Evolutionary conservation across 2,329 filamentous ascomycete species (phyloP).

Genomic region (Orbilia javanica): DNA sequence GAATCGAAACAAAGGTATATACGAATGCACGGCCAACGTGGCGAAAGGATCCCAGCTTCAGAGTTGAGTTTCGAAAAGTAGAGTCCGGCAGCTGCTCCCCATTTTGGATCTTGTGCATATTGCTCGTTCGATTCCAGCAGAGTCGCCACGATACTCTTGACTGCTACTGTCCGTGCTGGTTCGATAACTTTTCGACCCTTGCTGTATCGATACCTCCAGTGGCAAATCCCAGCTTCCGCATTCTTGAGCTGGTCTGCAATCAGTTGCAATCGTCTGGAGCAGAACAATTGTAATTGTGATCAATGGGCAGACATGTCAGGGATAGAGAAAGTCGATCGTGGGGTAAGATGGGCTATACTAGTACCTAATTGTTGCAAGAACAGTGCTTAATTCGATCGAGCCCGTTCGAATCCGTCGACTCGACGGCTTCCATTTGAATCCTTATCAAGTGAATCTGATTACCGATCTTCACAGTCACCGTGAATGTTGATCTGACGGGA

Average conservation of each 20-base stretch:
- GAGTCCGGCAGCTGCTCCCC: background rate
- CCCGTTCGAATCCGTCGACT: background rate
- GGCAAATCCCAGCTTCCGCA: background rate
- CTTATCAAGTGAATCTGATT: background rate
- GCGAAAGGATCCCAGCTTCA: background rate
- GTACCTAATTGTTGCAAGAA: background rate
- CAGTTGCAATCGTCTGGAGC: background rate
- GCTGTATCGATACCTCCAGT: background rate
- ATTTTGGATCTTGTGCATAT: too few species aligned
- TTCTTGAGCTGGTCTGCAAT: background rate
- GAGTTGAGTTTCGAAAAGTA: background rate
- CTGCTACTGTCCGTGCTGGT: background rate
- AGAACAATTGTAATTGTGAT: too few species aligned
- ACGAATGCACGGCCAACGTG: background rate
- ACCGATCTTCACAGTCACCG: too few species aligned
- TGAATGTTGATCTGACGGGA: background rate
- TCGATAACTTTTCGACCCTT: background rate
- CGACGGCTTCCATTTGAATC: conserved; percentile 24
- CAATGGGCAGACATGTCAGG: background rate
- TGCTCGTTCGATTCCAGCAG: too few species aligned
- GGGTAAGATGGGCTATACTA: background rate
- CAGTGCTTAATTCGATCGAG: background rate
- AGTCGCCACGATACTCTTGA: too few species aligned
- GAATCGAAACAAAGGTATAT: background rate
- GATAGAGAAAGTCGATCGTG: background rate